These are phyloP conservation scores for Jasminum sambac DNA, from an alignment of 257 asterid genomes.

Conservation along the genomic window DNA sequence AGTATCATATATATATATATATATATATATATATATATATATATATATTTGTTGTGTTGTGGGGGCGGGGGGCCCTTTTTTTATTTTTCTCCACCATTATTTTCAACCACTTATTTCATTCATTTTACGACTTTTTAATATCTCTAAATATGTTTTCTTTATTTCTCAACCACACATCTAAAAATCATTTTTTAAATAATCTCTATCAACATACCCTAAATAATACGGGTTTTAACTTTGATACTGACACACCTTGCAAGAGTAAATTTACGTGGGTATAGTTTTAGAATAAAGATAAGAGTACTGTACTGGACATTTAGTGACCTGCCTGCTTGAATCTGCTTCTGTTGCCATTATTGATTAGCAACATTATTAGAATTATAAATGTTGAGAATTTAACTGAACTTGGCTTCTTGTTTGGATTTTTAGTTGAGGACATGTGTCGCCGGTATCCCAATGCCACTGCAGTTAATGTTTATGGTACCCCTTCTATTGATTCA, in stretches of 20 bases:
- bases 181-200: too few relatives aligned
- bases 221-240: background rate
- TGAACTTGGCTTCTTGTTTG: slow-evolving; percentile 23
- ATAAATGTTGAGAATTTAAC: background rate
- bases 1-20: too few relatives aligned
- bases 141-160: too few relatives aligned
- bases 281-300: slow-evolving; percentile 1
- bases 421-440: slow-evolving; percentile 71
- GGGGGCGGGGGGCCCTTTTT: too few relatives aligned
- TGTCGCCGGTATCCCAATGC: slow-evolving; percentile 94
- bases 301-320: background rate
- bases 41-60: too few relatives aligned
- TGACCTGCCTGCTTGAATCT: background rate
- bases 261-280: background rate
- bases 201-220: too few relatives aligned
- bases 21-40: too few relatives aligned
- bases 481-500: slow-evolving; percentile 62
- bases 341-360: background rate
- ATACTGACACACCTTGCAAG: slow-evolving; percentile 2
- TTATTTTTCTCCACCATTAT: too few relatives aligned
- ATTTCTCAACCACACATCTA: too few relatives aligned
- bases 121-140: too few relatives aligned
- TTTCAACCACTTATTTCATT: too few relatives aligned
- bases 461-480: slow-evolving; percentile 73
- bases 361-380: background rate